A percentile compares a stretch with the other conserved stretches of the same genome.
Evolutionary conservation across 2,329 filamentous ascomycete genomes (phyloP).

Genomic region (Thermothelomyces thermophilus): DNA sequence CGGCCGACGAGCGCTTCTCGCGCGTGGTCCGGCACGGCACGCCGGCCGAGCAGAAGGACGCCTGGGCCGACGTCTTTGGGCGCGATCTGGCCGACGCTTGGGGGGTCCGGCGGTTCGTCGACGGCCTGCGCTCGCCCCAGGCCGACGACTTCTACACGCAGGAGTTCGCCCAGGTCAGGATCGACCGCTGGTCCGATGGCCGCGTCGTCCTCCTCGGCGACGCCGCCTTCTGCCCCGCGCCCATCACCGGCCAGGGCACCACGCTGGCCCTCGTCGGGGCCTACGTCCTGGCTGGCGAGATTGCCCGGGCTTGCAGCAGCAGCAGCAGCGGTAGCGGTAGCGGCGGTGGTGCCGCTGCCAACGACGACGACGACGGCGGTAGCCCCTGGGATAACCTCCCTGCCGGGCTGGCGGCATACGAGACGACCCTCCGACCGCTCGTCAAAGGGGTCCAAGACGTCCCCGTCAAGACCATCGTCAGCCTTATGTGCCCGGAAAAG

Average conservation of each 20-base stretch:
- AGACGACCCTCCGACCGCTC: conserved; percentile 39
- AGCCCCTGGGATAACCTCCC: conserved; percentile 25
- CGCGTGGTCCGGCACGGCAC: conserved; percentile 28
- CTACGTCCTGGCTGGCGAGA: conserved; percentile 52
- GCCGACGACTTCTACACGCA: conserved; percentile 42
- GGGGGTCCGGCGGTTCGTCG: conserved; percentile 31
- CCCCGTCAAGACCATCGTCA: conserved; percentile 2
- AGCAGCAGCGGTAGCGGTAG: background rate
- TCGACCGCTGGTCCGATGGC: conserved; percentile 37
- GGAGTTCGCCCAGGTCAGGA: conserved; percentile 39
- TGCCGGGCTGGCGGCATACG: conserved; percentile 37
- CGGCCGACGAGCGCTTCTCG: conserved; percentile 25
- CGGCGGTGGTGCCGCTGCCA: background rate
- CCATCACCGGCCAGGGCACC: conserved; percentile 46
- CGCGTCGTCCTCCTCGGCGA: conserved; percentile 47
- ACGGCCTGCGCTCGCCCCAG: conserved; percentile 34
- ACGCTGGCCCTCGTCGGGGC: conserved; percentile 42
- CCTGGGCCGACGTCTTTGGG: conserved; percentile 33
- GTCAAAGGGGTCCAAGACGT: conserved; percentile 36
- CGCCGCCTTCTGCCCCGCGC: conserved; percentile 44
- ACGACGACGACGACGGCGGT: conserved; percentile 2
- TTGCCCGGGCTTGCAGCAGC: conserved; percentile 11
- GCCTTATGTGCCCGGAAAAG: background rate
- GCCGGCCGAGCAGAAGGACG: conserved; percentile 34
- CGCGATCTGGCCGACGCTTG: conserved; percentile 38